Evolutionary conservation across 148 eudicot species (phyloP).

Genomic region (Heliosperma pusillum): DNA sequence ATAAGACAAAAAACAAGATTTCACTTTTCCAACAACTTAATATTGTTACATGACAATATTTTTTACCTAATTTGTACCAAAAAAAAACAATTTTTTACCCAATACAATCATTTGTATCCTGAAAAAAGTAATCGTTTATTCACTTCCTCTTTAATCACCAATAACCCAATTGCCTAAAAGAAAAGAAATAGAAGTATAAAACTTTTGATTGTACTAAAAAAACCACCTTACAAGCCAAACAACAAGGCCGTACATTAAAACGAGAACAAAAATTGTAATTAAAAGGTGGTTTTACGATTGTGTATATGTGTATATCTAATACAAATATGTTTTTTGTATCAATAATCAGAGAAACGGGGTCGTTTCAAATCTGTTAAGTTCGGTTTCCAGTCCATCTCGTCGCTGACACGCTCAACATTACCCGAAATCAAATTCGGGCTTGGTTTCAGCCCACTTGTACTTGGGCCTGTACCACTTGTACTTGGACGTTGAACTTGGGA

Average conservation of each 20-base stretch:
- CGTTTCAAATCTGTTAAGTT: background rate
- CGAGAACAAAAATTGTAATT: no score
- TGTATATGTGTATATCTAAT: background rate
- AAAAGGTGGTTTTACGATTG: no score
- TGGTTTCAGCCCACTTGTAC: background rate
- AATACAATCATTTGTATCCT: background rate
- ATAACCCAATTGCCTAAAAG: background rate
- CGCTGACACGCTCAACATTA: background rate
- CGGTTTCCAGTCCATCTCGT: background rate
- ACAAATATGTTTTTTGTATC: background rate
- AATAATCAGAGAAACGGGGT: background rate
- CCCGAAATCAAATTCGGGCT: background rate
- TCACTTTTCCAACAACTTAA: no score
- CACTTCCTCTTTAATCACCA: no score
- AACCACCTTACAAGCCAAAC: no score
- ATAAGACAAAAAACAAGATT: no score
- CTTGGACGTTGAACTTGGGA: background rate
- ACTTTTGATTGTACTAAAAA: background rate
- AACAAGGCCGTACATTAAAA: no score
- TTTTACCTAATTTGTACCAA: no score
- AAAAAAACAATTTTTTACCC: no score
- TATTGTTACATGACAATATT: no score
- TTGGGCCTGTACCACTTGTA: conserved; percentile 10
- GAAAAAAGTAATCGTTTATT: background rate
- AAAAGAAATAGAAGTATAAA: background rate